phyloP scores from a whole-genome alignment of 345 rosid genomes.

The Jatropha curcas region DNA sequence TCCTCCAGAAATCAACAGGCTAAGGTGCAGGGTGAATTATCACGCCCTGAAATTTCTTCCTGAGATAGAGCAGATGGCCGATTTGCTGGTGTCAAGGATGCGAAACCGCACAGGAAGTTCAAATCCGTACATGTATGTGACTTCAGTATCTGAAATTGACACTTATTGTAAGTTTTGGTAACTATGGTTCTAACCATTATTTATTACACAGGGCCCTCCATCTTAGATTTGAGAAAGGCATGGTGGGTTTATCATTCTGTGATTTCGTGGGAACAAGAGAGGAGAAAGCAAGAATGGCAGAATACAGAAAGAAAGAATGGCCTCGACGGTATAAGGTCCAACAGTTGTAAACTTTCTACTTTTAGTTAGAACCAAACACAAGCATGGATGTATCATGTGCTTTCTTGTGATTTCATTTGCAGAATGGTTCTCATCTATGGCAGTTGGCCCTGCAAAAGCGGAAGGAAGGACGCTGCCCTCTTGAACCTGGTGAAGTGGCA shows the following conservation, averaged over 20 bases:
- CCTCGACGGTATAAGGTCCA: slow-evolving; percentile 95
- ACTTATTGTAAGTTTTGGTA: slow-evolving; percentile 16
- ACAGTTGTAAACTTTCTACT: slow-evolving; percentile 4
- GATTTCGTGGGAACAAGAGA: slow-evolving; percentile 98
- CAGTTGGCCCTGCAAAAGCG: slow-evolving; percentile 91
- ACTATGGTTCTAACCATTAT: slow-evolving; percentile 14
- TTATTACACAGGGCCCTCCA: slow-evolving; percentile 86
- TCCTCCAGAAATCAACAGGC: slow-evolving; percentile 94
- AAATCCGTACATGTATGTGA: slow-evolving; percentile 84
- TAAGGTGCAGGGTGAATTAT: slow-evolving; percentile 97
- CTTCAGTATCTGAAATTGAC: slow-evolving; percentile 18
- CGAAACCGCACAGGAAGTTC: slow-evolving; percentile 87
- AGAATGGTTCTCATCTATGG: slow-evolving; percentile 99
- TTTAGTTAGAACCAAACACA: slow-evolving; percentile 14
- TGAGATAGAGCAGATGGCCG: slow-evolving; percentile 87
- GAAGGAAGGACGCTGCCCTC: slow-evolving; percentile 99
- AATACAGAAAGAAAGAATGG: slow-evolving; percentile 95
- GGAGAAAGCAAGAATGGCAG: slow-evolving; percentile 95
- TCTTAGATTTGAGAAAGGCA: slow-evolving; percentile 99
- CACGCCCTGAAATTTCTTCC: slow-evolving; percentile 98
- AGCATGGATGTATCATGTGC: slow-evolving; percentile 8
- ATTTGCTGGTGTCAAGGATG: slow-evolving; percentile 87
- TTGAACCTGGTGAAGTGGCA: slow-evolving; percentile 99
- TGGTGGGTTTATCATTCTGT: slow-evolving; percentile 97
- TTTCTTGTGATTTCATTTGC: slow-evolving; percentile 29